Conservation (phyloP, 192 early-diverging fungal genomes). For the Entomortierella lignicola region DNA sequence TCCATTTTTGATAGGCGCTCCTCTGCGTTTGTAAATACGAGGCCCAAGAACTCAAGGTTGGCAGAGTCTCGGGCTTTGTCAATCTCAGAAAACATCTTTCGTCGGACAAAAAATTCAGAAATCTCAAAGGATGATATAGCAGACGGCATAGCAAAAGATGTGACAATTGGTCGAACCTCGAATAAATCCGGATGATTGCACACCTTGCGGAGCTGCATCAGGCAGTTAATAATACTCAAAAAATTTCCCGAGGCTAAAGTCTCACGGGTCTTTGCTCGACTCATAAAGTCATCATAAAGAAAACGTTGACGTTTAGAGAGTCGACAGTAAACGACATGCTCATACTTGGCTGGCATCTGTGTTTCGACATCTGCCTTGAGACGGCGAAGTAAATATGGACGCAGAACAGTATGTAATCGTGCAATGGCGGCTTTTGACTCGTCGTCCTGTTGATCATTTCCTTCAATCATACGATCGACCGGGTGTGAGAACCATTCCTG, state of each 20-base stretch:
- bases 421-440: constrained; percentile 66
- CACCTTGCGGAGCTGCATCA: constrained; percentile 80
- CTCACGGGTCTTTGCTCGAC: constrained; percentile 80
- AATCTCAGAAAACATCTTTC: constrained; percentile 38
- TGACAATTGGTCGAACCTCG: constrained; percentile 68
- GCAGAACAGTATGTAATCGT: constrained; percentile 70
- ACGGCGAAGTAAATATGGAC: constrained; percentile 73
- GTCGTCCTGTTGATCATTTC: constrained; percentile 62
- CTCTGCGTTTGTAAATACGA: constrained; percentile 52
- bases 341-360: constrained; percentile 73
- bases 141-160: constrained; percentile 67
- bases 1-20: constrained; percentile 27
- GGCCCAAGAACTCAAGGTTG: constrained; percentile 57
- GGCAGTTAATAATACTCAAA: constrained; percentile 77
- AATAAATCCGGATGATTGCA: constrained; percentile 69
- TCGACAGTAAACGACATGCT: constrained; percentile 78
- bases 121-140: constrained; percentile 43
- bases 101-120: constrained; percentile 53
- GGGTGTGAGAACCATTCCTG: constrained; percentile 87
- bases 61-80: constrained; percentile 38
- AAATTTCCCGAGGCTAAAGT: constrained; percentile 79
- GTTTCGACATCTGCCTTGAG: constrained; percentile 76
- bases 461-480: constrained; percentile 86
- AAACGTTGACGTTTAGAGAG: constrained; percentile 76
- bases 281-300: constrained; percentile 86